Evolutionary conservation across 192 early-diverging fungal genomes (phyloP).

Genomic region (Coemansia sp.): DNA sequence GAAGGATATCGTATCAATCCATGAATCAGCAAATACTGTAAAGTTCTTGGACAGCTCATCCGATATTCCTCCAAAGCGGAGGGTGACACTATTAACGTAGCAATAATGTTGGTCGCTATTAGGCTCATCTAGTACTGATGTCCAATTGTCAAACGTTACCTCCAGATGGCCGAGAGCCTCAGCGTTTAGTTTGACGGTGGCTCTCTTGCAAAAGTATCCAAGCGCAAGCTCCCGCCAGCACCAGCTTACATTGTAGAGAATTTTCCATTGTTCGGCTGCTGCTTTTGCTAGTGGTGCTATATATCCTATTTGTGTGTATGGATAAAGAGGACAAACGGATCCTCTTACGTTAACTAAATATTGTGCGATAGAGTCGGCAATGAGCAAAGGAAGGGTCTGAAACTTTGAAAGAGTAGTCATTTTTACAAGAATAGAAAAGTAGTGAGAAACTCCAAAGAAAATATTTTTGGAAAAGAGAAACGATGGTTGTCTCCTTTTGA

Average conservation of each 20-base stretch:
- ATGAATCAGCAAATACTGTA: background rate
- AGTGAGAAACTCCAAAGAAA: too few species aligned
- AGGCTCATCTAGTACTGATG: background rate
- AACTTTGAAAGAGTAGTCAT: background rate
- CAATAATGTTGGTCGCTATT: background rate
- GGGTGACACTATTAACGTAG: background rate
- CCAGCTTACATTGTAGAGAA: background rate
- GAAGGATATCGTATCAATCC: background rate
- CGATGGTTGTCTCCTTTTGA: too few species aligned
- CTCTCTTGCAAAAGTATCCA: background rate
- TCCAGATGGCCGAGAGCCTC: background rate
- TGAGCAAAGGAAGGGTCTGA: background rate
- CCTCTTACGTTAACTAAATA: background rate
- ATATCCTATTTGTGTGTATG: too few species aligned
- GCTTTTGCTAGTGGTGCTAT: background rate
- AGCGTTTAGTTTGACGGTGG: background rate
- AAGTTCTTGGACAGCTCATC: background rate
- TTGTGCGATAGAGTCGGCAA: background rate
- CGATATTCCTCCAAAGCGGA: background rate
- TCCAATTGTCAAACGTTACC: background rate
- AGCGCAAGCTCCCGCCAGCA: slow-evolving; percentile 2
- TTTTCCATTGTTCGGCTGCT: background rate
- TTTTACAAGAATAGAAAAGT: too few species aligned
- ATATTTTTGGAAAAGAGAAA: too few species aligned
- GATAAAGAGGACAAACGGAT: background rate